These are phyloP conservation scores for Monilinia laxa DNA, from an alignment of 2,329 filamentous ascomycete species.

Conservation along the genomic window DNA sequence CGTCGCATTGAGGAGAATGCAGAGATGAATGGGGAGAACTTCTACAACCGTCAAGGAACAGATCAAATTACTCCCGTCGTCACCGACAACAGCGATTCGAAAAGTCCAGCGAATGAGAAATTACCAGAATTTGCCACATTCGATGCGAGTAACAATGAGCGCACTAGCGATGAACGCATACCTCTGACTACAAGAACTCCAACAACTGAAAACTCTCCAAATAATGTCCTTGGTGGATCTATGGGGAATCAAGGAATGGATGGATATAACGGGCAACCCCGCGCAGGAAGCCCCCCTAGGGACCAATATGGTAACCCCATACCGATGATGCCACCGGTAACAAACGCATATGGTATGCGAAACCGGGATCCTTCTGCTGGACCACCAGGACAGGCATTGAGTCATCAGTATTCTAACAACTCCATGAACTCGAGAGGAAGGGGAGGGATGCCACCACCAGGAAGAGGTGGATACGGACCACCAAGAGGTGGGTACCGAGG, in stretches of 20 bases:
- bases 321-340: conserved; percentile 41
- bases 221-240: conserved; percentile 32
- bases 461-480: conserved; percentile 36
- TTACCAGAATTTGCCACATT: conserved; percentile 62
- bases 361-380: conserved; percentile 49
- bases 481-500: conserved; percentile 50
- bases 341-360: conserved; percentile 44
- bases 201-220: conserved; percentile 51
- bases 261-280: conserved; percentile 30
- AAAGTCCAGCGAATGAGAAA: conserved; percentile 53
- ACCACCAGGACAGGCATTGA: conserved; percentile 50
- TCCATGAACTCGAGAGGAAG: conserved; percentile 36
- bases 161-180: conserved; percentile 66
- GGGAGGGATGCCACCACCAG: conserved; percentile 33
- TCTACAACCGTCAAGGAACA: conserved; percentile 66
- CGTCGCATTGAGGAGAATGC: conserved; percentile 89
- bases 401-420: conserved; percentile 44
- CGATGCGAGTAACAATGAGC: conserved; percentile 54
- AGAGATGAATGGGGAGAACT: conserved; percentile 95
- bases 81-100: conserved; percentile 56
- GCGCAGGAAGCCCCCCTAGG: conserved; percentile 41
- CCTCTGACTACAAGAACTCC: conserved; percentile 66
- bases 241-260: conserved; percentile 32
- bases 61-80: conserved; percentile 41
- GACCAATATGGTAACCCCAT: conserved; percentile 67